Evolutionary conservation across 2,329 filamentous ascomycete genomes (phyloP), one percentile per base, ranked within the genome.

Genomic region (Diatrype stigma): DNA sequence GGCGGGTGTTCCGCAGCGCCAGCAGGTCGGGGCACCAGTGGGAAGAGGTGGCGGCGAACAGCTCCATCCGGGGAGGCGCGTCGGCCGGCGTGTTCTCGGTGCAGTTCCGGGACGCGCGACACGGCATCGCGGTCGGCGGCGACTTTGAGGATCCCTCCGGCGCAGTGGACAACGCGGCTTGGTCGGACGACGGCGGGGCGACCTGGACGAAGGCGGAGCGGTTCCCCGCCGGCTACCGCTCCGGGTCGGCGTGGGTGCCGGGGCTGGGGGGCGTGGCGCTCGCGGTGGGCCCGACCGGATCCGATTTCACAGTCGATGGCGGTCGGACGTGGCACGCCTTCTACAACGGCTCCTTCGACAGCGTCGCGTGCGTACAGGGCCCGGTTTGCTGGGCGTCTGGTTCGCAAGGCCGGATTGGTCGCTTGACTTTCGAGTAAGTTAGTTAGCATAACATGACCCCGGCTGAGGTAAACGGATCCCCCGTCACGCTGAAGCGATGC

Each of bases 261-360:
- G 63, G 63, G 1, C 40, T 56, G 1, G 61, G 54, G 21, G 50
- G 48, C 14, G 49, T 58, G 3, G 66, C 65, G 6, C 37, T 68
- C n/a, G 64, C 67, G 1, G 65, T 68, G 12, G 66, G 66, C 1
- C 64, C 67, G 6, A 66, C 62, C 6, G 65, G 65, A 5, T 67
- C 64, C 2, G 67, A 69, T 30, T 42, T 63, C 30, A 67, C 61
- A 5, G 19, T 63, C 6, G 66, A 68, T 45, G 57, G 58, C 0
- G 66, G 65, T 1, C 52, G 46, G 42, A 63, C 58, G 5, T 68
- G 67, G 65, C 51, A 53, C 22, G 50, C 35, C 1, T 67, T 68
- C 45, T 59, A 67, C 42, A 58, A 58, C 47, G 62, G 63, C 6
- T 62, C 62, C 11, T 66, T 68, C 38, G 65, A 69, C 34, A 65